These are phyloP conservation scores for Phytophthora hibernalis DNA, from an alignment of 352 stramenopile species.

Conservation along the genomic window DNA sequence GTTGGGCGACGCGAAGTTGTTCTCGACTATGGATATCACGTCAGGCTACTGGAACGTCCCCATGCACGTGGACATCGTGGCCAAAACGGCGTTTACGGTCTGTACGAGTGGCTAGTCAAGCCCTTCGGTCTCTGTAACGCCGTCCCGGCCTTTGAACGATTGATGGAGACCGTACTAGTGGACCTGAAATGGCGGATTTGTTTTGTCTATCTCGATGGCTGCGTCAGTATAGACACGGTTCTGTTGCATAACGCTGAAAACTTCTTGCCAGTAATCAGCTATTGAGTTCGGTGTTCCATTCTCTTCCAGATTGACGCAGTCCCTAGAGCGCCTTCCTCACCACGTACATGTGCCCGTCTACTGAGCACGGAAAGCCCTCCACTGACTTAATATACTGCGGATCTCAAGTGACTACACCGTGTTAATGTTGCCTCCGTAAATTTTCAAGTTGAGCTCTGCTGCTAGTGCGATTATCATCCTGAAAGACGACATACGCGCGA, in stretches of 20 bases:
- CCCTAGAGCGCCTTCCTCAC: conserved; percentile 4
- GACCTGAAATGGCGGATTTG: conserved; percentile 14
- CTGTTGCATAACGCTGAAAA: conserved; percentile 3
- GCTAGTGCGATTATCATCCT: no score
- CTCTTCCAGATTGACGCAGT: conserved; percentile 8
- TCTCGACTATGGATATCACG: conserved; percentile 8
- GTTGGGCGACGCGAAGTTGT: neutral
- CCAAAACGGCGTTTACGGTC: neutral
- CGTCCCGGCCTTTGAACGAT: neutral
- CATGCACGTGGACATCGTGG: no score
- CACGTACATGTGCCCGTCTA: no score
- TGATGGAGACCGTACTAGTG: conserved; percentile 13
- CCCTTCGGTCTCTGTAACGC: conserved; percentile 14
- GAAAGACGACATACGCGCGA: neutral
- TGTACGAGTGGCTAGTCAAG: conserved; percentile 11
- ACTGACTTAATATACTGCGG: no score
- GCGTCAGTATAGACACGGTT: conserved; percentile 22
- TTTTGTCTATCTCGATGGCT: conserved; percentile 2
- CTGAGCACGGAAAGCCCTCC: no score
- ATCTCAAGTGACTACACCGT: neutral
- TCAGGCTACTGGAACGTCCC: no score
- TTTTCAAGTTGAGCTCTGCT: no score
- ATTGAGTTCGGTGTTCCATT: conserved; percentile 17
- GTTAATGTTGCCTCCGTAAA: no score
- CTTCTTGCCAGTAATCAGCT: neutral